These are phyloP conservation scores for Fusarium gaditjirri DNA, from an alignment of 2,329 filamentous ascomycete genomes.

Conservation along the genomic window DNA sequence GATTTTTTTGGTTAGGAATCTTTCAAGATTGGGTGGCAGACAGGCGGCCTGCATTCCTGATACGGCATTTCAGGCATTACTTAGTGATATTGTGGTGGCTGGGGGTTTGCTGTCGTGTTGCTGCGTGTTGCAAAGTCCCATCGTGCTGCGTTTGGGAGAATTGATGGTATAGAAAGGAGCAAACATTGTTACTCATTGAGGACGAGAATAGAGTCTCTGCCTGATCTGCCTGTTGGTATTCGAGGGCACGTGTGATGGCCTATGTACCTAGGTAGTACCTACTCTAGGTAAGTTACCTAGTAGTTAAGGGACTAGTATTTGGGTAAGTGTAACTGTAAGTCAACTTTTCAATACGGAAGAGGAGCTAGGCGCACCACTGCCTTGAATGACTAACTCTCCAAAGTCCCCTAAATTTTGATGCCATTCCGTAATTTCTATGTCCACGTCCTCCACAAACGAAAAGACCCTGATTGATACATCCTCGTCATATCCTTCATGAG, in stretches of 20 bases:
- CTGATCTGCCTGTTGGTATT: constrained; percentile 36
- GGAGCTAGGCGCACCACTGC: constrained; percentile 37
- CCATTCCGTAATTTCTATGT: constrained; percentile 13
- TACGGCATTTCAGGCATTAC: constrained; percentile 21
- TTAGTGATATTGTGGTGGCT: constrained; percentile 7
- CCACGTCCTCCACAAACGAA: neutral
- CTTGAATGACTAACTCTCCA: constrained; percentile 34
- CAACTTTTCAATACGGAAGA: neutral
- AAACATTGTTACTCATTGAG: constrained; percentile 13
- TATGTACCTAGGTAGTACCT: constrained; percentile 10
- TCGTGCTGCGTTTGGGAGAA: neutral
- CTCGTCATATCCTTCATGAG: neutral
- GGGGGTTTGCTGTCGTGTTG: neutral
- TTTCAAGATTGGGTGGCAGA: neutral
- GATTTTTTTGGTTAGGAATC: neutral
- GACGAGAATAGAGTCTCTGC: constrained; percentile 35
- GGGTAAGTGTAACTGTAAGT: neutral
- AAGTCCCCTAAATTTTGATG: constrained; percentile 32
- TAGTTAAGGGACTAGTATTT: neutral
- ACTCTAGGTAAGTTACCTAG: too few relatives aligned
- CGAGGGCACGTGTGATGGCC: constrained; percentile 28
- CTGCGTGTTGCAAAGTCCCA: constrained; percentile 21
- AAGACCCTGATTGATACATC: neutral
- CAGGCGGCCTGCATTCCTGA: neutral
- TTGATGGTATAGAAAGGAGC: neutral